These are phyloP conservation scores for Cryptosporidium muris DNA, from an alignment of 169 alveolate genomes.

Conservation along the genomic window DNA sequence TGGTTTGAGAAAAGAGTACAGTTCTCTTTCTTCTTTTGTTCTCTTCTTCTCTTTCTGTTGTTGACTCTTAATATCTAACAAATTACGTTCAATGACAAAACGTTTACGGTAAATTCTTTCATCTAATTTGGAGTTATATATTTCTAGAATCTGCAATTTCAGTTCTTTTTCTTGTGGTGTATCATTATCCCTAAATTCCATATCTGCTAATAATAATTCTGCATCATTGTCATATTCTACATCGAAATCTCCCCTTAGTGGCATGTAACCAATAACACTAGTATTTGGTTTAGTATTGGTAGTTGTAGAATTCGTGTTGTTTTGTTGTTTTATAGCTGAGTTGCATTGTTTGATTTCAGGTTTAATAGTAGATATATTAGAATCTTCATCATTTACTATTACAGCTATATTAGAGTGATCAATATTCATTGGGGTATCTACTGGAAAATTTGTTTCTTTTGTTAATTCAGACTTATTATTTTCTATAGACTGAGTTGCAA, in stretches of 20 bases:
- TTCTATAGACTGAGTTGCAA: constrained; percentile 7
- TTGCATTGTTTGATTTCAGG: too few relatives aligned
- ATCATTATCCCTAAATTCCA: constrained; percentile 92
- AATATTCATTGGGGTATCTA: too few relatives aligned
- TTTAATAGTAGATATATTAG: too few relatives aligned
- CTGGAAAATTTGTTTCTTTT: not conserved
- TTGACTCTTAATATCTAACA: constrained; percentile 85
- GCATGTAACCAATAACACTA: constrained; percentile 75
- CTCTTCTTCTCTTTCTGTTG: constrained; percentile 88
- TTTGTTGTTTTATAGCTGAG: not conserved
- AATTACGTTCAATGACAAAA: constrained; percentile 66
- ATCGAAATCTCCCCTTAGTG: constrained; percentile 97
- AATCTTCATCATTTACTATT: too few relatives aligned
- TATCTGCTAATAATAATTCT: constrained; percentile 94
- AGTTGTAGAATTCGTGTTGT: constrained; percentile 3
- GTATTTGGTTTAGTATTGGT: constrained; percentile 51
- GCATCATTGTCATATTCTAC: constrained; percentile 98
- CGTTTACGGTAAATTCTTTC: constrained; percentile 87
- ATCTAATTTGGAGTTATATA: constrained; percentile 89
- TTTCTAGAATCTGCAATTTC: constrained; percentile 83
- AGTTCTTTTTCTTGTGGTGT: constrained; percentile 85
- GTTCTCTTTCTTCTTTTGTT: constrained; percentile 89
- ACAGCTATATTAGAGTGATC: too few relatives aligned
- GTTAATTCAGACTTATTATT: not conserved
- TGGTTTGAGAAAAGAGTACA: constrained; percentile 86